These are phyloP conservation scores for Gossypium bickii DNA, from an alignment of 345 rosid genomes.

Conservation along the genomic window DNA sequence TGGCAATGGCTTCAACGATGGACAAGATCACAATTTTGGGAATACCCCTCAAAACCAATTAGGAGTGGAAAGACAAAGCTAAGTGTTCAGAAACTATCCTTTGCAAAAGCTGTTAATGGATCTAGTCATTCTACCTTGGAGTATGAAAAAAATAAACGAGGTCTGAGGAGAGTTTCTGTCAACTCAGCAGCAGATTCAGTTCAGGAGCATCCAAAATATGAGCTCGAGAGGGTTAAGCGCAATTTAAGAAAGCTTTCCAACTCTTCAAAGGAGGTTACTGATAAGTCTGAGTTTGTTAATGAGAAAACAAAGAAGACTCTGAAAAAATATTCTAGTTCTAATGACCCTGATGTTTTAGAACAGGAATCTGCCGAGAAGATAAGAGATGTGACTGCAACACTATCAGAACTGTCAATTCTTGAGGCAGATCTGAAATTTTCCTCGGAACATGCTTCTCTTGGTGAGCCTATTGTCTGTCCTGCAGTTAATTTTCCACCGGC, in stretches of 20 bases:
- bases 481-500: slow-evolving; percentile 18
- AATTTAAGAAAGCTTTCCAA: slow-evolving; percentile 42
- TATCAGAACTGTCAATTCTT: slow-evolving; percentile 27
- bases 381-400: slow-evolving; percentile 24
- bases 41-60: slow-evolving; percentile 34
- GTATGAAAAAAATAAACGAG: slow-evolving; percentile 45
- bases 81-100: slow-evolving; percentile 41
- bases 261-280: slow-evolving; percentile 38
- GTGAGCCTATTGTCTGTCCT: slow-evolving; percentile 25
- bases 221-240: slow-evolving; percentile 48
- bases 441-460: slow-evolving; percentile 22
- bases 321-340: slow-evolving; percentile 33
- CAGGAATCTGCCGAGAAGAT: slow-evolving; percentile 38
- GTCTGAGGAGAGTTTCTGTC: slow-evolving; percentile 39
- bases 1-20: slow-evolving; percentile 74
- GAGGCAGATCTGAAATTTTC: slow-evolving; percentile 22
- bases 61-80: slow-evolving; percentile 42
- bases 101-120: slow-evolving; percentile 32
- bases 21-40: slow-evolving; percentile 58
- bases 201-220: slow-evolving; percentile 43
- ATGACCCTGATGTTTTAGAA: slow-evolving; percentile 32
- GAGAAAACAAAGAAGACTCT: slow-evolving; percentile 41
- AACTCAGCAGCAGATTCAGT: slow-evolving; percentile 27
- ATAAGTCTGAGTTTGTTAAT: slow-evolving; percentile 33
- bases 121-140: slow-evolving; percentile 36